Conservation (phyloP, 768 basidiomycete genomes). For the Thelephora ganbajun region DNA sequence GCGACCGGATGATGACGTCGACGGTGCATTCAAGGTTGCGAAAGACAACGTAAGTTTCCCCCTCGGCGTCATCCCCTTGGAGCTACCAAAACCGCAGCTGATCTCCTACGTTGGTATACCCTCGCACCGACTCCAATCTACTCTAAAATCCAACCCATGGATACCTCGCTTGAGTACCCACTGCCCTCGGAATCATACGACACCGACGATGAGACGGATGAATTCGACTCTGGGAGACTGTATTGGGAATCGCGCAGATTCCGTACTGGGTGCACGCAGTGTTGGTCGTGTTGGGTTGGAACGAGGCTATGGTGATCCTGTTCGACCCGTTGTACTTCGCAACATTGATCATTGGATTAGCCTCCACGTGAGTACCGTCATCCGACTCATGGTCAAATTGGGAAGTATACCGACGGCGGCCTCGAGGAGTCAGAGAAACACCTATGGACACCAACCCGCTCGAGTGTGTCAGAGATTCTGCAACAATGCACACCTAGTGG, state of each 20-base stretch:
- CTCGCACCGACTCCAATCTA: constrained; percentile 81
- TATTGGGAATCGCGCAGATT: constrained; percentile 84
- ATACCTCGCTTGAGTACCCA: constrained; percentile 46
- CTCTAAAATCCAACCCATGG: constrained; percentile 61
- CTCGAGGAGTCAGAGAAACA: no score
- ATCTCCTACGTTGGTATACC: constrained; percentile 33
- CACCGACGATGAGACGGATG: constrained; percentile 29
- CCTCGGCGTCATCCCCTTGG: no score
- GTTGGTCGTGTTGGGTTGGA: constrained; percentile 92
- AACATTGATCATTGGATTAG: constrained; percentile 51
- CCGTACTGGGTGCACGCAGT: constrained; percentile 94
- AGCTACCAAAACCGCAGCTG: background rate
- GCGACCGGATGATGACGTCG: constrained; percentile 96
- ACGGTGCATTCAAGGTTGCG: constrained; percentile 81
- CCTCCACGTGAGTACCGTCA: constrained; percentile 69
- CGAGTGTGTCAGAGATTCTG: no score
- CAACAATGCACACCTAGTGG: no score
- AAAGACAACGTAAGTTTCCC: constrained; percentile 60
- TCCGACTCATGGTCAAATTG: no score
- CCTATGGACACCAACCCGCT: no score
- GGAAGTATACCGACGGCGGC: no score
- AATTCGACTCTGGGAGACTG: constrained; percentile 86
- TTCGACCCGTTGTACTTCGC: constrained; percentile 93
- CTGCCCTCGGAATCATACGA: constrained; percentile 41
- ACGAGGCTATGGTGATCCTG: constrained; percentile 93